Evolutionary conservation across 306 rosid species (phyloP).

Genomic region (Dryas alaskensis): DNA sequence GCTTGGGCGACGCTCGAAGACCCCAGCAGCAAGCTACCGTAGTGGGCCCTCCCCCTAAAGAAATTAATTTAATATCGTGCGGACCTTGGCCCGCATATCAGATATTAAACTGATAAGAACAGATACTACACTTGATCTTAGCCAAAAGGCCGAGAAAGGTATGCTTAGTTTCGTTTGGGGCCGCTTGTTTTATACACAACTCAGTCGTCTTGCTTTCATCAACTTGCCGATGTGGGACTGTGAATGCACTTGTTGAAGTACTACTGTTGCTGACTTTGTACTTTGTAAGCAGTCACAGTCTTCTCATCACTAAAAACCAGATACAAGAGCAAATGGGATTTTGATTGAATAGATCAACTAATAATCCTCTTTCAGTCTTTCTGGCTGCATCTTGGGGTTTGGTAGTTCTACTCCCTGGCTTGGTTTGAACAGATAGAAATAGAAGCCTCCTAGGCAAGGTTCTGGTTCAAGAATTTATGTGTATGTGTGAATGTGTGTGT

Average conservation of each 20-base stretch:
- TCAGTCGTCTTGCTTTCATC: neutral
- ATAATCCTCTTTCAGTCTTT: too few relatives aligned
- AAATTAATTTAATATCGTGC: neutral
- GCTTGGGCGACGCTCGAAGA: neutral
- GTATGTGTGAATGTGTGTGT: too few relatives aligned
- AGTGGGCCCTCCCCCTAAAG: neutral
- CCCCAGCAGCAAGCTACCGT: neutral
- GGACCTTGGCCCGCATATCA: neutral
- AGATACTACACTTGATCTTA: neutral
- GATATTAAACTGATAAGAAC: too few relatives aligned
- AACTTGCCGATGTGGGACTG: neutral
- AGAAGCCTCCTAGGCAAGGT: too few relatives aligned
- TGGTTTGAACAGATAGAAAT: too few relatives aligned
- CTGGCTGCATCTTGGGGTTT: too few relatives aligned
- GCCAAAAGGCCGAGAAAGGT: constrained; percentile 13
- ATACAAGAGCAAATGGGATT: too few relatives aligned
- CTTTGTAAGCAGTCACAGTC: neutral
- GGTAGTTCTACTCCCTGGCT: too few relatives aligned
- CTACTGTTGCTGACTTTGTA: neutral
- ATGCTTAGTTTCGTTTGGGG: rapidly evolving
- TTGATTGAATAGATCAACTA: too few relatives aligned
- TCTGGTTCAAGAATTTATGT: too few relatives aligned
- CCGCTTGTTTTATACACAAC: neutral
- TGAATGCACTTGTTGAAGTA: neutral
- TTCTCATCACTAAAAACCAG: too few relatives aligned